phyloP scores from a whole-genome alignment of 1,284 basidiomycete species.

The Puccinia sorghi region DNA sequence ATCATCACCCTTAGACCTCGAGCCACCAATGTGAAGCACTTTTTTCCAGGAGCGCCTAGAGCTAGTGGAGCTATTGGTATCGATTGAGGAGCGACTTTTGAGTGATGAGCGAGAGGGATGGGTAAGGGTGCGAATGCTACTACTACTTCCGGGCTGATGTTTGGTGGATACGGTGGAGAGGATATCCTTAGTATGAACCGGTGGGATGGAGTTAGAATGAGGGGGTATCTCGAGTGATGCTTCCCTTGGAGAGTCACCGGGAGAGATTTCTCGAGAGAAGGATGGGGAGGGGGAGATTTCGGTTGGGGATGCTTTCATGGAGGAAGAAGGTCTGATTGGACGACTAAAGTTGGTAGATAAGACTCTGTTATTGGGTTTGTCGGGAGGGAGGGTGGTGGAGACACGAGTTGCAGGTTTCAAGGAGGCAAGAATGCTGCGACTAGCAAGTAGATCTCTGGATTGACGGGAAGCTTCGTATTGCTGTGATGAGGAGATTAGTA shows the following conservation, averaged over 20 bases:
- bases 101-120: constrained; percentile 19
- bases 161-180: background rate
- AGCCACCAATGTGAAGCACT: constrained; percentile 2
- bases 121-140: background rate
- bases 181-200: background rate
- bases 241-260: no score
- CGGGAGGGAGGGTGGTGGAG: background rate
- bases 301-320: background rate
- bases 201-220: background rate
- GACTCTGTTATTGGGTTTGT: no score
- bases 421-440: constrained; percentile 14
- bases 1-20: background rate
- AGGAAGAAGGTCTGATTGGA: background rate
- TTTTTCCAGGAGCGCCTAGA: constrained; percentile 35
- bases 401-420: background rate
- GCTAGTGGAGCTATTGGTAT: constrained; percentile 36
- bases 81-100: constrained; percentile 15
- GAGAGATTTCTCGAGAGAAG: constrained; percentile 16
- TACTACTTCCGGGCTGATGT: background rate
- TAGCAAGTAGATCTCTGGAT: constrained; percentile 6
- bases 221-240: no score
- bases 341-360: constrained; percentile 39
- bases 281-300: constrained; percentile 9
- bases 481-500: no score
- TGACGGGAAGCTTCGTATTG: constrained; percentile 37